Conservation (phyloP, 2,329 filamentous ascomycete species). For the Fusarium sp. region DNA sequence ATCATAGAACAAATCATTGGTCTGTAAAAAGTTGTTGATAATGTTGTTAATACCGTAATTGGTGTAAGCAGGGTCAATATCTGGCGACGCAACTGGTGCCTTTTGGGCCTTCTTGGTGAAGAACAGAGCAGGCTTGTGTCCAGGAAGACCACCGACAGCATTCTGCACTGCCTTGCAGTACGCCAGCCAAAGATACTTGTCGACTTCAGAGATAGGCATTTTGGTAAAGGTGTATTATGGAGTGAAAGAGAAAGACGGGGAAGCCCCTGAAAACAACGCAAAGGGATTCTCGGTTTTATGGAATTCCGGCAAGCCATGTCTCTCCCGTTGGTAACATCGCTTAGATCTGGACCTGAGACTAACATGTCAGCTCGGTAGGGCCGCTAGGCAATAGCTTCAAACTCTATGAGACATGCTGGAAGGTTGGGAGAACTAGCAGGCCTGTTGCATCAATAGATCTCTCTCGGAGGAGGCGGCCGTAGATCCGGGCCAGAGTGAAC, state of each 20-base stretch:
- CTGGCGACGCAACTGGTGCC: constrained; percentile 29
- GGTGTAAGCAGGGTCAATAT: constrained; percentile 32
- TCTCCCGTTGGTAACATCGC: background rate
- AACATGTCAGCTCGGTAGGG: background rate
- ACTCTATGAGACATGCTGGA: background rate
- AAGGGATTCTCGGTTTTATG: background rate
- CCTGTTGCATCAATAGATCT: constrained; percentile 3
- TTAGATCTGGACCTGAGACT: constrained; percentile 16
- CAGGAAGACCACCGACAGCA: constrained; percentile 33
- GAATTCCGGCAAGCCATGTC: constrained; percentile 10
- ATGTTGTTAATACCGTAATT: constrained; percentile 35
- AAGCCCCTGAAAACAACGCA: background rate
- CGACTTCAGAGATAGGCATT: constrained; percentile 23
- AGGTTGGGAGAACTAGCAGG: background rate
- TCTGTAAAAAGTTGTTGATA: constrained; percentile 34
- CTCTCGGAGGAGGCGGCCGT: background rate
- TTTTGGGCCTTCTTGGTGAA: constrained; percentile 40
- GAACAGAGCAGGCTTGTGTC: constrained; percentile 37
- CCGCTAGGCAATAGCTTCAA: constrained; percentile 20
- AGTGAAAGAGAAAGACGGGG: background rate
- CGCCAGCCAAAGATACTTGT: constrained; percentile 35
- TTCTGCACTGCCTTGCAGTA: constrained; percentile 38
- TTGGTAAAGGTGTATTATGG: background rate
- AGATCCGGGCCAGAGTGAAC: background rate
- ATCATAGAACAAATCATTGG: constrained; percentile 31